A percentile compares a stretch with the other conserved stretches of the same genome.
phyloP scores from a whole-genome alignment of 176 grass and related monocot genomes.

The Bromus sterilis region DNA sequence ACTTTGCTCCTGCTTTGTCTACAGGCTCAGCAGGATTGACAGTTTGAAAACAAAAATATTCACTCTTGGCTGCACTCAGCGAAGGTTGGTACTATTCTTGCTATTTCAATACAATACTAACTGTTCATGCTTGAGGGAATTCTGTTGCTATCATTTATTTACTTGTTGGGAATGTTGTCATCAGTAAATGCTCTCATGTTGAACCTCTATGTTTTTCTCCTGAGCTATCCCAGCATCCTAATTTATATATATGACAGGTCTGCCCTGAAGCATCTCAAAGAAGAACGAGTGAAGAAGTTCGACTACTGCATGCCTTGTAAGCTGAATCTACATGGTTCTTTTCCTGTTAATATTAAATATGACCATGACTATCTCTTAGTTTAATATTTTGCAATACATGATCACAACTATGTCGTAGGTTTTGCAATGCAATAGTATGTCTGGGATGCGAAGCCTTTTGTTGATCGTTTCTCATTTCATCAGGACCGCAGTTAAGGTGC shows the following conservation, averaged over 20 bases:
- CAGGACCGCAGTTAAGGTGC: background rate
- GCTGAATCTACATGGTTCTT: constrained; percentile 8
- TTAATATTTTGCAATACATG: constrained; percentile 1
- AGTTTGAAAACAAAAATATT: constrained; percentile 78
- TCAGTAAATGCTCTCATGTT: background rate
- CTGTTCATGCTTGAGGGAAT: background rate
- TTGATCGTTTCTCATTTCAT: background rate
- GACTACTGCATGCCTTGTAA: constrained; percentile 98
- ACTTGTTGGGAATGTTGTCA: background rate
- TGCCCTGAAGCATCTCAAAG: constrained; percentile 74
- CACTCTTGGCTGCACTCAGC: constrained; percentile 78
- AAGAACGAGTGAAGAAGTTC: constrained; percentile 72
- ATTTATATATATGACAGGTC: constrained; percentile 44
- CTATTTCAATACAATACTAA: background rate
- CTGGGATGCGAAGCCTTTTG: background rate
- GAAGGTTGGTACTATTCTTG: constrained; percentile 52
- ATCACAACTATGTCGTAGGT: background rate
- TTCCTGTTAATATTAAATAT: background rate
- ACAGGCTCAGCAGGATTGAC: constrained; percentile 59
- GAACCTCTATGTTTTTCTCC: background rate
- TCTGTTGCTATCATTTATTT: background rate
- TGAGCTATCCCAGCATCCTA: background rate
- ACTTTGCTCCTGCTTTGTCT: constrained; percentile 17
- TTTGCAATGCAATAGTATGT: background rate
- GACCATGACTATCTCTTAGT: background rate